Conservation (phyloP, 2,329 filamentous ascomycete genomes). For the Apiospora saccharicola region DNA sequence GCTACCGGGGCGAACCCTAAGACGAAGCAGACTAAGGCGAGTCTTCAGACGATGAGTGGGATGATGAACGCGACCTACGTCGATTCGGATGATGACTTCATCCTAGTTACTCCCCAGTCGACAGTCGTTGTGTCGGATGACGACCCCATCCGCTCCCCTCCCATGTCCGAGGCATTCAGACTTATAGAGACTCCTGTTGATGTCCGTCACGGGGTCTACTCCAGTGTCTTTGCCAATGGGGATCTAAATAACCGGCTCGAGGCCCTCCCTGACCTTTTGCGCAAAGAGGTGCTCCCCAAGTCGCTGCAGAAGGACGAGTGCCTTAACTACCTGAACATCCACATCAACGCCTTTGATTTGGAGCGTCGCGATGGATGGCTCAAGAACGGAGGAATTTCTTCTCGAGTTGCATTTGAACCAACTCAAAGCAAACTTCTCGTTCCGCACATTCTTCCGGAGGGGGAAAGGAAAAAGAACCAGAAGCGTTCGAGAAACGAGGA, state of each 20-base stretch:
- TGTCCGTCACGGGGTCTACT: background rate
- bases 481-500: too few species aligned
- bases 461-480: too few species aligned
- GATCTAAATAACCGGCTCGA: background rate
- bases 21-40: too few species aligned
- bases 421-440: too few species aligned
- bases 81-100: too few species aligned
- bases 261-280: background rate
- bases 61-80: too few species aligned
- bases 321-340: background rate
- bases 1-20: too few species aligned
- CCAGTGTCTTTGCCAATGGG: background rate
- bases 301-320: background rate
- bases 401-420: too few species aligned
- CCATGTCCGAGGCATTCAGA: background rate
- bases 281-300: background rate
- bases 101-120: too few species aligned
- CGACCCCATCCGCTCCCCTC: background rate
- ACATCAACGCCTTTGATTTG: background rate
- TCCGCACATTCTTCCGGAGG: too few species aligned
- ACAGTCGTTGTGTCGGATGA: background rate
- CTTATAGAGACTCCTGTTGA: background rate
- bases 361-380: background rate
- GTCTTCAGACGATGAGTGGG: too few species aligned
- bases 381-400: background rate